These are phyloP conservation scores for Neospora caninum DNA, from an alignment of 169 alveolate genomes.

Conservation along the genomic window DNA sequence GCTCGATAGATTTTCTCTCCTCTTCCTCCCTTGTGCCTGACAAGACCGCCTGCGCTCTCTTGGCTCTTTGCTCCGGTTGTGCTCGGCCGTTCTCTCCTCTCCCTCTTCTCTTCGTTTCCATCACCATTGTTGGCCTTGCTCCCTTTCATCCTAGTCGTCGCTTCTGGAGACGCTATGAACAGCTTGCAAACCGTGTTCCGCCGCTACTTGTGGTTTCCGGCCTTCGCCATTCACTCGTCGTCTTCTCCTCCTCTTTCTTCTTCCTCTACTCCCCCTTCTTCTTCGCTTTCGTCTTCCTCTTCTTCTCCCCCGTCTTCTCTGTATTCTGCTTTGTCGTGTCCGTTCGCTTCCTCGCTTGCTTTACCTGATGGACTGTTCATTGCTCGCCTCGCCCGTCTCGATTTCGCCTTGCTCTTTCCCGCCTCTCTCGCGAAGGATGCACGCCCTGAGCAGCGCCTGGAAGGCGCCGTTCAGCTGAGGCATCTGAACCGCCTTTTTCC, in stretches of 20 bases:
- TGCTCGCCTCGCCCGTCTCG: not conserved
- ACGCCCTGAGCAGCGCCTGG: conserved; percentile 25
- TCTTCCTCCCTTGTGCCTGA: no score
- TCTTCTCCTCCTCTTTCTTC: not conserved
- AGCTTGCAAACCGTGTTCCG: no score
- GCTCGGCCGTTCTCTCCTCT: no score
- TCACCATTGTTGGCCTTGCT: no score
- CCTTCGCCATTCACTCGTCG: not conserved
- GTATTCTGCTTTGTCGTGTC: not conserved
- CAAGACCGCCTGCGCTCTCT: no score
- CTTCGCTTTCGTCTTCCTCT: not conserved
- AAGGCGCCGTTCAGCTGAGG: conserved; percentile 21
- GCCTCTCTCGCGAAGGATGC: not conserved
- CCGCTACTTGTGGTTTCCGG: no score
- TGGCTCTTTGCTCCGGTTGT: no score
- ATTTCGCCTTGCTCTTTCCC: no score
- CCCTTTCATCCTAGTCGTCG: no score
- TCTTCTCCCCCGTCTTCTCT: not conserved
- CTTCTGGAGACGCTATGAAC: no score
- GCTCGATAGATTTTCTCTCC: no score
- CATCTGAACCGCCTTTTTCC: not conserved
- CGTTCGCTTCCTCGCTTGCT: not conserved
- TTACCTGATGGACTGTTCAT: not conserved
- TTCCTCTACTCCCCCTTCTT: not conserved
- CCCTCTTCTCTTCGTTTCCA: no score